These are phyloP conservation scores for Apiospora malaysiana DNA, from an alignment of 2,329 filamentous ascomycete species.

Conservation along the genomic window DNA sequence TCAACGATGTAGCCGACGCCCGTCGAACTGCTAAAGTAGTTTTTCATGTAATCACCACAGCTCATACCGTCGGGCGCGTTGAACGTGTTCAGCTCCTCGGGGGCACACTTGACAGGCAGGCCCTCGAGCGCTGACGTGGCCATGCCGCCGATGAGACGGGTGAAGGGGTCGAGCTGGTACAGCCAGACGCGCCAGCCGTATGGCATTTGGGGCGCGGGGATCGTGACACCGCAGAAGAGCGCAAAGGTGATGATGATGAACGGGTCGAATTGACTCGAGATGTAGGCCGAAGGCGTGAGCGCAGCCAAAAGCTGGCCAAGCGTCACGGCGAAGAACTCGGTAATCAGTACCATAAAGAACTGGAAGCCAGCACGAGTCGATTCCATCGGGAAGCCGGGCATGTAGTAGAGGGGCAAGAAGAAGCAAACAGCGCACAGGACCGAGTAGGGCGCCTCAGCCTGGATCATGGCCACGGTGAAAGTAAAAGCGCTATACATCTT, in stretches of 20 bases:
- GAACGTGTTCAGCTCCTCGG: constrained; percentile 71
- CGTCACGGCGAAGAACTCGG: constrained; percentile 83
- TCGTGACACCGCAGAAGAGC: constrained; percentile 87
- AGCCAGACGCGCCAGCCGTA: constrained; percentile 81
- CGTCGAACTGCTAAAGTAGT: constrained; percentile 69
- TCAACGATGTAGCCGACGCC: constrained; percentile 74
- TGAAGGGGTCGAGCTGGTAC: constrained; percentile 84
- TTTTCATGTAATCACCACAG: constrained; percentile 77
- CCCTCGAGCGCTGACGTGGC: constrained; percentile 78
- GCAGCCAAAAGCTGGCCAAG: constrained; percentile 81
- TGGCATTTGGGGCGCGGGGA: constrained; percentile 79
- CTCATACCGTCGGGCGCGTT: constrained; percentile 66
- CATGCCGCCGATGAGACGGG: constrained; percentile 79
- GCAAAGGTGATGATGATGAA: constrained; percentile 83
- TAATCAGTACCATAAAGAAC: constrained; percentile 84
- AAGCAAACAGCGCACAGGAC: constrained; percentile 80
- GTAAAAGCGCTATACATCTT: constrained; percentile 86
- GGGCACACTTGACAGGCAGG: constrained; percentile 64
- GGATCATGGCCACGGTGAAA: constrained; percentile 78
- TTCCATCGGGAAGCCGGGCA: constrained; percentile 72
- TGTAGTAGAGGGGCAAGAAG: constrained; percentile 85
- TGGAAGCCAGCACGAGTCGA: constrained; percentile 78
- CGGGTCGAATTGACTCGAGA: constrained; percentile 80
- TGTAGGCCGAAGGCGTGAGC: constrained; percentile 78
- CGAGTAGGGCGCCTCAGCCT: constrained; percentile 85